Evolutionary conservation across 192 early-diverging fungal genomes (phyloP).

Genomic region (Coemansia sp.): DNA sequence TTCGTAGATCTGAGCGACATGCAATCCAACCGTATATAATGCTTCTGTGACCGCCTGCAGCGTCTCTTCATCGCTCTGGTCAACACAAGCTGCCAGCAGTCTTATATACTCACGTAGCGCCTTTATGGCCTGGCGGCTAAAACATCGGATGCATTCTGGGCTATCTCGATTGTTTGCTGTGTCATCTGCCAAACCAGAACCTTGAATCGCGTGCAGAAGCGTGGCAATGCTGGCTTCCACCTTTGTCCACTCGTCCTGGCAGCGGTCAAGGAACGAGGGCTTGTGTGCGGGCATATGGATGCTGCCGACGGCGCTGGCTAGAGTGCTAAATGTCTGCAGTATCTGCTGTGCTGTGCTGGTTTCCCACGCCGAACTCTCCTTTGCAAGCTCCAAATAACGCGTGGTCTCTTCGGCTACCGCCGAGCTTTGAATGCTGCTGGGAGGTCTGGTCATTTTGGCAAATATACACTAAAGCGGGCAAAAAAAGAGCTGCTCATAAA

Average conservation of each 20-base stretch:
- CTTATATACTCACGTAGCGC: constrained; percentile 27
- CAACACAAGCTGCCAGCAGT: constrained; percentile 12
- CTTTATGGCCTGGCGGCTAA: constrained; percentile 22
- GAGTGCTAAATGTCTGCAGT: constrained; percentile 29
- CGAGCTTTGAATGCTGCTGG: neutral
- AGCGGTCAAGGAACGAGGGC: constrained; percentile 6
- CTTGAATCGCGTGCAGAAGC: constrained; percentile 14
- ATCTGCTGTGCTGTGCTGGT: constrained; percentile 20
- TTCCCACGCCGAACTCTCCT: constrained; percentile 5
- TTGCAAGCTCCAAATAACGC: neutral
- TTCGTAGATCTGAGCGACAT: too few relatives aligned
- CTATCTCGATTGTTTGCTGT: neutral
- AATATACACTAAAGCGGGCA: neutral
- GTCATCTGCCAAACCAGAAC: neutral
- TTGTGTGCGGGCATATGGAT: constrained; percentile 13
- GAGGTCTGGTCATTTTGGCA: constrained; percentile 4
- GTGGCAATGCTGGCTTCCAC: constrained; percentile 13
- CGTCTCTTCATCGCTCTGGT: constrained; percentile 1
- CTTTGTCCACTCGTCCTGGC: constrained; percentile 17
- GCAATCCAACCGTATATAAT: constrained; percentile 3
- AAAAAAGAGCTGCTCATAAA: neutral
- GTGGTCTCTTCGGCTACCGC: neutral
- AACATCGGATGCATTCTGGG: constrained; percentile 6
- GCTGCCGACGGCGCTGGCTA: constrained; percentile 25
- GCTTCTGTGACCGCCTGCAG: constrained; percentile 14